These are phyloP conservation scores for Pulchroboletus neoregius DNA, from an alignment of 1,284 basidiomycete genomes.

Conservation along the genomic window DNA sequence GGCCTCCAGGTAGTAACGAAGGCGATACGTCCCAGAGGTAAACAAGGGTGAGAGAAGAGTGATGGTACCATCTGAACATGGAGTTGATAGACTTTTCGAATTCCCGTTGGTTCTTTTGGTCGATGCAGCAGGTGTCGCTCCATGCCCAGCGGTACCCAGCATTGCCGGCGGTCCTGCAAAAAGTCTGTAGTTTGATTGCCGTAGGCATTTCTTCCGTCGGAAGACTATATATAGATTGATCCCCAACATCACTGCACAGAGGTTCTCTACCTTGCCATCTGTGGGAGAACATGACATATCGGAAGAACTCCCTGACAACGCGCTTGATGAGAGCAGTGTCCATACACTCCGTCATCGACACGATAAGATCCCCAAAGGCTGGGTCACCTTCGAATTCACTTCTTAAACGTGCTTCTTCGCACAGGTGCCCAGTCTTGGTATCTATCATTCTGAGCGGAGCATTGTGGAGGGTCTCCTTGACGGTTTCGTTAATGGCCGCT, in stretches of 20 bases:
- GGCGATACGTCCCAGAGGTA: constrained; percentile 9
- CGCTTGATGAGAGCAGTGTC: constrained; percentile 2
- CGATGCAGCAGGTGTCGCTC: constrained; percentile 8
- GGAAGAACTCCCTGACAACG: constrained; percentile 13
- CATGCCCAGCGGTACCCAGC: constrained; percentile 11
- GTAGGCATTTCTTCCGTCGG: neutral
- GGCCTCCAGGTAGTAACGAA: neutral
- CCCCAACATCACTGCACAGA: constrained; percentile 3
- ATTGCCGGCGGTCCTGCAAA: neutral
- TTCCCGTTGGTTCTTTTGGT: constrained; percentile 6
- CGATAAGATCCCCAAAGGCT: neutral
- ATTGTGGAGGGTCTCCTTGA: neutral
- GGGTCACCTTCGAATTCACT: neutral
- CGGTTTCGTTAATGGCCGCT: neutral
- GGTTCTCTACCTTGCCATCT: constrained; percentile 19
- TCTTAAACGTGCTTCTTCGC: neutral
- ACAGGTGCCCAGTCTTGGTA: neutral
- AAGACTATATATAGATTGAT: constrained; percentile 10
- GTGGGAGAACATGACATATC: constrained; percentile 22
- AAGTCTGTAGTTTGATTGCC: neutral
- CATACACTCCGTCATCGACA: neutral
- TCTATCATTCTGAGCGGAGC: neutral
- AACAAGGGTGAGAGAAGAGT: constrained; percentile 8
- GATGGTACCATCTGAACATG: constrained; percentile 14
- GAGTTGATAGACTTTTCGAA: constrained; percentile 10